Conservation (phyloP, 805 yeast genomes). For the Cyberlindnera petersonii region DNA sequence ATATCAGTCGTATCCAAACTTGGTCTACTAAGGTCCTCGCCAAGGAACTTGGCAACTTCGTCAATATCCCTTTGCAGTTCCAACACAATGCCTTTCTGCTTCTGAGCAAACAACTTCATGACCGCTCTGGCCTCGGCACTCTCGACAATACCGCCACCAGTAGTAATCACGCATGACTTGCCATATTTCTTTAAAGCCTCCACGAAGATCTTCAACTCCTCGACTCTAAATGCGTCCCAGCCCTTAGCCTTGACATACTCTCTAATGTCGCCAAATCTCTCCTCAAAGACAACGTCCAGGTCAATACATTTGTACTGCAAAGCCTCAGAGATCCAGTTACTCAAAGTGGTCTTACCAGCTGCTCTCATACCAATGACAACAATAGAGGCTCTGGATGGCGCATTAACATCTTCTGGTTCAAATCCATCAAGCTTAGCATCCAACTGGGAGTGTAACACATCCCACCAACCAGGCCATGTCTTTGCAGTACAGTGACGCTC, state of each 20-base stretch:
- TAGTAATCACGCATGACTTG: conserved; percentile 63
- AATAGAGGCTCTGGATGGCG: conserved; percentile 46
- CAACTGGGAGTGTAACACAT: conserved; percentile 67
- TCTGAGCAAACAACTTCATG: conserved; percentile 47
- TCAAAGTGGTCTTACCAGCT: conserved; percentile 88
- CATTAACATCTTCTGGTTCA: conserved; percentile 40
- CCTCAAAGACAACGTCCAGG: conserved; percentile 69
- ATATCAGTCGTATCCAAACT: conserved; percentile 73
- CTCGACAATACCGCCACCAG: conserved; percentile 97
- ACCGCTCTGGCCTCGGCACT: conserved; percentile 58
- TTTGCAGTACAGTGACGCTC: conserved; percentile 93
- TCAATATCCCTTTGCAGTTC: conserved; percentile 87
- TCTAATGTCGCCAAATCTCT: conserved; percentile 47
- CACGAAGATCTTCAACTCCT: conserved; percentile 56
- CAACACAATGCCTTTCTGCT: conserved; percentile 64
- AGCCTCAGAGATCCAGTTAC: conserved; percentile 70
- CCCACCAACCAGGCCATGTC: conserved; percentile 99
- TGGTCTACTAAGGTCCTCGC: conserved; percentile 81
- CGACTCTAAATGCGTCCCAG: conserved; percentile 82
- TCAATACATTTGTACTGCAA: conserved; percentile 70
- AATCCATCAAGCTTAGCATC: conserved; percentile 66
- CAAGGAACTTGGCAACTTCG: conserved; percentile 71
- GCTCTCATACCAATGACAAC: conserved; percentile 96
- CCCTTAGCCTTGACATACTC: conserved; percentile 60
- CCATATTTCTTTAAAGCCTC: conserved; percentile 41